Conservation (phyloP, 192 early-diverging fungal species). For the Chytriomyces sp. region DNA sequence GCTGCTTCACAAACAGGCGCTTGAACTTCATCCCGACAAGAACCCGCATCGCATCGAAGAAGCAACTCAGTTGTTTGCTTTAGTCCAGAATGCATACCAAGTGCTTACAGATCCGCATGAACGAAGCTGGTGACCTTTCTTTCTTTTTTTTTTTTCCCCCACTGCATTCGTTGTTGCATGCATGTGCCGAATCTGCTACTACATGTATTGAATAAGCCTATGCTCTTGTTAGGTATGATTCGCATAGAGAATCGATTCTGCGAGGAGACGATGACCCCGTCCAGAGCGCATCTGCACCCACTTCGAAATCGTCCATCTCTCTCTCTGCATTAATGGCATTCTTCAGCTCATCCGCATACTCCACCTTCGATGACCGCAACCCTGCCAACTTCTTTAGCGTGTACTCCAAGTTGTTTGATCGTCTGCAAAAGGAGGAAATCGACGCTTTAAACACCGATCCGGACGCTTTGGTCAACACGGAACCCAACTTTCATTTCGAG, state of each 20-base stretch:
- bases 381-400: conserved; percentile 79
- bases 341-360: conserved; percentile 76
- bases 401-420: conserved; percentile 78
- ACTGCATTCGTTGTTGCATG: neutral
- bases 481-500: conserved; percentile 51
- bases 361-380: conserved; percentile 70
- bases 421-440: conserved; percentile 81
- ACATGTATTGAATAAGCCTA: no score
- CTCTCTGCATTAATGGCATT: conserved; percentile 78
- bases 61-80: conserved; percentile 84
- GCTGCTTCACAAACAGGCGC: conserved; percentile 40
- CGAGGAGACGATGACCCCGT: conserved; percentile 74
- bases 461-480: conserved; percentile 40
- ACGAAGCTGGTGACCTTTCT: conserved; percentile 79
- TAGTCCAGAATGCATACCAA: conserved; percentile 93
- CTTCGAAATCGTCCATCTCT: conserved; percentile 48
- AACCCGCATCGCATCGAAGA: conserved; percentile 83
- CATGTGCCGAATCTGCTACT: no score
- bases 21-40: conserved; percentile 78
- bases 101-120: conserved; percentile 91
- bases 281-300: conserved; percentile 34
- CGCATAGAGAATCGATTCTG: conserved; percentile 90
- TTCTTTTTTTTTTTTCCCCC: neutral
- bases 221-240: conserved; percentile 70
- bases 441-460: conserved; percentile 52